Percentiles rank a stretch among this genome's conserved stretches.
Conservation (phyloP, 2,329 filamentous ascomycete genomes). For the Aspergillus niger region DNA sequence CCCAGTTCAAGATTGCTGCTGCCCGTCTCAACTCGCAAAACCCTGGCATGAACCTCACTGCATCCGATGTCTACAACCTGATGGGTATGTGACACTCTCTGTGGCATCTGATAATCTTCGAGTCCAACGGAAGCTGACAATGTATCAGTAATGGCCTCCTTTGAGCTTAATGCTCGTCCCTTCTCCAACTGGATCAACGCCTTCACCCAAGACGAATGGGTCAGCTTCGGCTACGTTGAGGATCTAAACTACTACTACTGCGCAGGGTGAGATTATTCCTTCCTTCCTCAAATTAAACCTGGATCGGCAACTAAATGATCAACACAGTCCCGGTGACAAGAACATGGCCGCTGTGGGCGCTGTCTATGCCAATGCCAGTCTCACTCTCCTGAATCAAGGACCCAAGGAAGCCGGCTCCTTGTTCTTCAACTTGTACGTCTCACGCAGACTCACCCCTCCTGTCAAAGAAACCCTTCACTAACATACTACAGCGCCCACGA, state of each 20-base stretch:
- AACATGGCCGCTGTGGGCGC: constrained; percentile 23
- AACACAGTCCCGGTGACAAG: constrained; percentile 19
- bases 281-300: no score
- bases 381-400: constrained; percentile 25
- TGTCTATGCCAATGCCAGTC: constrained; percentile 24
- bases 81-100: constrained; percentile 18
- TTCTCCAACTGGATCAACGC: constrained; percentile 26
- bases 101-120: no score
- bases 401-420: constrained; percentile 16
- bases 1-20: constrained; percentile 23
- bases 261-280: constrained; percentile 17
- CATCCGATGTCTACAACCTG: constrained; percentile 22
- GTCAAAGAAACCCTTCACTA: background rate
- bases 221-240: constrained; percentile 22
- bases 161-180: constrained; percentile 23
- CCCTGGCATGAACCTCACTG: constrained; percentile 21
- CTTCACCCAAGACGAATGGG: constrained; percentile 29
- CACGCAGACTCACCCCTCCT: background rate
- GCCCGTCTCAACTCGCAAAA: constrained; percentile 25
- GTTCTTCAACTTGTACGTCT: constrained; percentile 17
- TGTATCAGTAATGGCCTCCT: constrained; percentile 21
- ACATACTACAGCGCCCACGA: constrained; percentile 14
- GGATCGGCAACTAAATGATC: background rate
- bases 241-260: constrained; percentile 28
- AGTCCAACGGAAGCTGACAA: background rate